Base-by-base conservation (phyloP, 345 rosid genomes). In the Syzygium aromaticum region DNA sequence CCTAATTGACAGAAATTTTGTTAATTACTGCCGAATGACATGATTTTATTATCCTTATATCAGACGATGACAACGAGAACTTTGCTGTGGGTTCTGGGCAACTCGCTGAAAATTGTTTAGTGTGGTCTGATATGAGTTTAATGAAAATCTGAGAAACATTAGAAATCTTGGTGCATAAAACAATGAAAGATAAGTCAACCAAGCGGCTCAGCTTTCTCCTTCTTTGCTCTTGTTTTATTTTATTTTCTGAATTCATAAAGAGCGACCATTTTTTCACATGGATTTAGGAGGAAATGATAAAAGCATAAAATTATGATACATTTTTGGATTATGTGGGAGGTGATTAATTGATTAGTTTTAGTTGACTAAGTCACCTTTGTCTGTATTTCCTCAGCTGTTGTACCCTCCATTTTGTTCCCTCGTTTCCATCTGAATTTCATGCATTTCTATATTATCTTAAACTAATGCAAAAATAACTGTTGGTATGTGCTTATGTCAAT, bases 341-440 rank as follows among this genome's bases (percentile, higher is more conserved):
- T 8, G 85, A 17, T 84, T 52, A 23, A 6, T 67, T 33, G 78
- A 38, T 67, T 67, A 67, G 46, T 57, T 57, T 11, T 85, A 53
- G 57, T 87, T 84, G 84, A 87, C 88, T 64, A 23, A 84, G 86
- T 84, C 84, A 19, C 38, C 17, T 64, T 51, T 87, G 88, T 87
- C 88, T 52, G 52, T 67, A 61, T 52, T 61, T 67, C 86, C 83
- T 51, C 64, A 84, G 84, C 88, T 28, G 88, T 19, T 84, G 83
- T 63, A 49, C 82, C 61, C 82, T 84, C 82, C 80, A 40, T 86
- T 28, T 84, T 64, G 84, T 84, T 87, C 85, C 88, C 67, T 84
- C 53, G 88, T 84, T 73, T 54, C 86, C 86, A 17, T 87, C 84
- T 52, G 80, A 56, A 87, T 78, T 84, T 38, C 86, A 83, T 61